Evolutionary conservation across 164 flowering plant genomes (phyloP).

Genomic region (Aristolochia fimbriata): DNA sequence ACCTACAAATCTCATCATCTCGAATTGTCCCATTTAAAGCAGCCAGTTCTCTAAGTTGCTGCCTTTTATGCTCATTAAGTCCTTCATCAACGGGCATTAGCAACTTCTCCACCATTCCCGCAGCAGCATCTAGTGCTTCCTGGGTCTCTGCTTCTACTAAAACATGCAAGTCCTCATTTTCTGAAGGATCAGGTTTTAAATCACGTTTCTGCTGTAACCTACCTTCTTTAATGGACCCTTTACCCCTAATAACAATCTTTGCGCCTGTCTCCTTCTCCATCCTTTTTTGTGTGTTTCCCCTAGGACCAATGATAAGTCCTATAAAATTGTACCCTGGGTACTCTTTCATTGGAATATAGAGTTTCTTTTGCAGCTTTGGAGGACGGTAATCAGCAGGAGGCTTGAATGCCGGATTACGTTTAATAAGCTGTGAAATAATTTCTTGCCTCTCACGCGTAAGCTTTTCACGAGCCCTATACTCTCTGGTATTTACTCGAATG

Average conservation of each 20-base stretch:
- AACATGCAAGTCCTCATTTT: conserved; percentile 95
- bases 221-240: conserved; percentile 90
- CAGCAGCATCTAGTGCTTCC: conserved; percentile 88
- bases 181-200: conserved; percentile 66
- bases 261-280: conserved; percentile 97
- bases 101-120: conserved; percentile 95
- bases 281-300: conserved; percentile 95
- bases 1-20: conserved; percentile 87
- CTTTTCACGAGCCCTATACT: conserved; percentile 79
- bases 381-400: conserved; percentile 95
- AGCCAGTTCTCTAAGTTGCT: conserved; percentile 86
- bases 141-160: conserved; percentile 90
- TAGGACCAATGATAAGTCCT: conserved; percentile 93
- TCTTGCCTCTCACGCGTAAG: conserved; percentile 73
- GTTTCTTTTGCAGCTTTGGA: conserved; percentile 88
- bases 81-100: conserved; percentile 92
- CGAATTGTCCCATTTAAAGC: conserved; percentile 91
- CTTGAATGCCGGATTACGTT: conserved; percentile 77
- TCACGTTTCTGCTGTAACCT: conserved; percentile 83
- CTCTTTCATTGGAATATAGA: conserved; percentile 92
- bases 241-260: conserved; percentile 87
- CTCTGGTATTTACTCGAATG: conserved; percentile 85
- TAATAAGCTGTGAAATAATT: conserved; percentile 70
- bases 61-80: conserved; percentile 90
- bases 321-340: conserved; percentile 94